Conservation (phyloP, 2,329 filamentous ascomycete species). For the Botrytis byssoidea region DNA sequence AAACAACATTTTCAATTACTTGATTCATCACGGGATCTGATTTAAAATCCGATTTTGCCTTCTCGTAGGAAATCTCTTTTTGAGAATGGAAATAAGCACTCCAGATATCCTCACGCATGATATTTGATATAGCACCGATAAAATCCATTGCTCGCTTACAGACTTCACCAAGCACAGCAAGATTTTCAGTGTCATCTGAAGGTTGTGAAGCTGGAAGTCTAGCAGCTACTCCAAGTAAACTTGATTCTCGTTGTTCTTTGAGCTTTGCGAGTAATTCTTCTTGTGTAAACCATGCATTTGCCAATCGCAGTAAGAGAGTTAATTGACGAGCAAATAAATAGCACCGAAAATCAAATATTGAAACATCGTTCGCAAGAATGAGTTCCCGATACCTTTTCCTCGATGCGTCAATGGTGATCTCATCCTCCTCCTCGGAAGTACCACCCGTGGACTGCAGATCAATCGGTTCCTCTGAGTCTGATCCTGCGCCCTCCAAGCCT, state of each 20-base stretch:
- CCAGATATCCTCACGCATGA: slow-evolving; percentile 75
- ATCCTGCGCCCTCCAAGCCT: slow-evolving; percentile 41
- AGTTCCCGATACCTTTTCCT: slow-evolving; percentile 86
- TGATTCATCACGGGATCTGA: slow-evolving; percentile 46
- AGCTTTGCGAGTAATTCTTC: slow-evolving; percentile 63
- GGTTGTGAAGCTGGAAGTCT: slow-evolving; percentile 47
- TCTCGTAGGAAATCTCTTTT: slow-evolving; percentile 27
- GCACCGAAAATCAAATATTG: slow-evolving; percentile 89
- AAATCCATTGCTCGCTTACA: slow-evolving; percentile 82
- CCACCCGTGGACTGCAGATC: slow-evolving; percentile 50
- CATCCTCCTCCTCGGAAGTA: slow-evolving; percentile 45
- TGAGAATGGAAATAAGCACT: slow-evolving; percentile 48
- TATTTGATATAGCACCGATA: slow-evolving; percentile 73
- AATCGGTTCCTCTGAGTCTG: slow-evolving; percentile 44
- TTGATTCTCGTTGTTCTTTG: slow-evolving; percentile 59
- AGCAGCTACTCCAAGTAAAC: slow-evolving; percentile 57
- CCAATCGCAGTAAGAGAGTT: slow-evolving; percentile 74
- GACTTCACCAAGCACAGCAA: slow-evolving; percentile 79
- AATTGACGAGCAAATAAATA: slow-evolving; percentile 93
- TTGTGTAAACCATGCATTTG: slow-evolving; percentile 65
- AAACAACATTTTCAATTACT: slow-evolving; percentile 70
- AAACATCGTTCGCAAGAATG: slow-evolving; percentile 92
- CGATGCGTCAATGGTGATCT: slow-evolving; percentile 60
- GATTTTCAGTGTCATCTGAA: slow-evolving; percentile 66
- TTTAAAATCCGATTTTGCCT: slow-evolving; percentile 36